phyloP scores from a whole-genome alignment of 306 rosid species.

The Medicago arabica region DNA sequence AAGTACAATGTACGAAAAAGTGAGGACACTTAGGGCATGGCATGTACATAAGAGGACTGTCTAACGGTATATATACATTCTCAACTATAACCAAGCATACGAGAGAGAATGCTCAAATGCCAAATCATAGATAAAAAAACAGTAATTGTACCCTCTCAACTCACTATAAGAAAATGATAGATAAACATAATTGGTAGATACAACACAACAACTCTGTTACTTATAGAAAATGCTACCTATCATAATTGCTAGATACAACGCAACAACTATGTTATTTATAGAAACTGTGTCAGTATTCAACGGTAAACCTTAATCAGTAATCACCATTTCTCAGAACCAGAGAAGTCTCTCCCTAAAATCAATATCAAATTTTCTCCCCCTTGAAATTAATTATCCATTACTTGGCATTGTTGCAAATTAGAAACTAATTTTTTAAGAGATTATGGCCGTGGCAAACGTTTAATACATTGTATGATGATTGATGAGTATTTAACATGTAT shows the following conservation, averaged over 20 bases:
- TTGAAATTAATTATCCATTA: conserved; percentile 8
- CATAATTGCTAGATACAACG: conserved; percentile 15
- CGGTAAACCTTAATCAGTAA: neutral
- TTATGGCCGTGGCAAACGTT: conserved; percentile 18
- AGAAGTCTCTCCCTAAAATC: neutral
- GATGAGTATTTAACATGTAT: conserved; percentile 6
- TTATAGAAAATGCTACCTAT: neutral
- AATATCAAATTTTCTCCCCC: neutral
- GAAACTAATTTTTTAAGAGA: neutral
- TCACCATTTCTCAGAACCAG: neutral
- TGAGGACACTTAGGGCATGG: conserved; percentile 44
- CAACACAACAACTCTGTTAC: neutral
- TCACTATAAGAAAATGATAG: neutral
- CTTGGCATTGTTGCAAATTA: neutral
- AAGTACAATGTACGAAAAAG: conserved; percentile 35
- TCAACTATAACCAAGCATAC: conserved; percentile 44
- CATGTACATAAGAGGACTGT: conserved; percentile 54
- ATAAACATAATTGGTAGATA: conserved; percentile 20
- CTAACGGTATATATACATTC: conserved; percentile 44
- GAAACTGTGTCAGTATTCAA: neutral
- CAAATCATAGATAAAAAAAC: conserved; percentile 23
- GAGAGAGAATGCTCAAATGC: conserved; percentile 39
- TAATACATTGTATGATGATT: conserved; percentile 5
- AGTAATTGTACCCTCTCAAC: neutral
- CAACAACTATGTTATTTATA: neutral